Base-by-base conservation (phyloP, 306 rosid genomes). In the Glycyrrhiza uralensis region DNA sequence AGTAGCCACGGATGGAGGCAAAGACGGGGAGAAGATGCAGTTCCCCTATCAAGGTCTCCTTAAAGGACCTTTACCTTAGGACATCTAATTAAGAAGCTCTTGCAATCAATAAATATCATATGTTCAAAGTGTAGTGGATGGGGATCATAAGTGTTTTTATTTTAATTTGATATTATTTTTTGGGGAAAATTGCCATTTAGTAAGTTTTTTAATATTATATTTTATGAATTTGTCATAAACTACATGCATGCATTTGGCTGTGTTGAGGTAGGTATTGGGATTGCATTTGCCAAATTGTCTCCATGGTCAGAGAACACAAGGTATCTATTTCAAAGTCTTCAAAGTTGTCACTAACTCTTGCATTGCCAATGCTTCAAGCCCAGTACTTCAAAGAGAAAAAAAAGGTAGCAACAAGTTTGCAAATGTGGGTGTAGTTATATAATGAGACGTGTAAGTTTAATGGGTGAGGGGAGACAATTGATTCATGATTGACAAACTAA, bases 231-330 rank as follows among this genome's bases (percentile, higher is more conserved):
- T 79, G 60, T 70, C 82, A 69, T 82, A 74, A 75, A 77, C 81
- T 85, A 84, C 83, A 70, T 85, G 87, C 97, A 87, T 89, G 97
- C 97, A 89, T 87, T 87, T 87, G 87, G 89, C 80, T 82, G 77
- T 60, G 81, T 82, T 50, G 56, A 80, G 78, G 75, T 70, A 76
- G 86, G 86, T 87, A 82, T 69, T 84, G 83, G 81, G 82, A 81
- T 81, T 81, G 96, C 93, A 92, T 87, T 80, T 80, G 85, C 84
- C 85, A 75, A 83, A 82, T 83, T 79, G 77, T 83, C 64, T 71
- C 59, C 88, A 86, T 84, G 80, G 82, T 78, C 85, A 55, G 92
- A 84, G 91, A 89, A 82, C 88, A 0, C 85, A 77, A 81, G 79
- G 76, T 66, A 71, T 83, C 79, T 42, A 63, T 79, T 76, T 65